Base-by-base conservation (phyloP, 176 grass and related monocot species). In the Phragmites australis region DNA sequence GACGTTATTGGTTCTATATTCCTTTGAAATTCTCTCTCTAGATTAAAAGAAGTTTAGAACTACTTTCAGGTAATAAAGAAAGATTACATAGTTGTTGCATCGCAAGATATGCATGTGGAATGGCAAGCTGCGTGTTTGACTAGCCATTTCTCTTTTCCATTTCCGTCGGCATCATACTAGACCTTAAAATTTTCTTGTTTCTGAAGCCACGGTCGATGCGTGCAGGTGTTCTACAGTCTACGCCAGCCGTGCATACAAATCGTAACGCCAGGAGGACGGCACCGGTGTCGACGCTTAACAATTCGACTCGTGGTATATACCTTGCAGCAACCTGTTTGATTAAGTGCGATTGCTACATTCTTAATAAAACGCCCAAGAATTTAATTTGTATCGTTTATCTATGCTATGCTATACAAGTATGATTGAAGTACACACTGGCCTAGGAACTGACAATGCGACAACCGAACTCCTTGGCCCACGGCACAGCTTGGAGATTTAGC, bases 191-290 rank as follows among this genome's bases (percentile, higher is more conserved):
- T 65, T 48, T 32, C 17, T 78, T 12, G 0, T 15, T 65, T 37
- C 6, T 11, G 30, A 34, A 19, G 27, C n/a, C 19, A 48, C 32
- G 48, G 19, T 10, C 50, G 21, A 55, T 40, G 15, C 77, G 0
- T 57, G 57, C 79, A 82, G 85, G 75, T 49, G 37, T 26, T 23
- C 54, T 77, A 9, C 79, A 76, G 55, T 70, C 78, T 26, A 46
- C 55, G 15, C 11, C 65, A 4, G 64, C 64, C 34, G 17, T 32
- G 59, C 81, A 1, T 32, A 31, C 6, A n/a, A 15, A 70, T 71
- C 72, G 63, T 52, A 63, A 53, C 27, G 34, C 16, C 37, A 62
- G 15, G 21, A 37, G 34, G 6, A 22, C 54, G 6, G 32, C 43
- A 2, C 22, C 42, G 19, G 23, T 43, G 22, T 21, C 79, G 9